Evolutionary conservation across 129 eudicot genomes (phyloP), one percentile per base, ranked within the genome.

Genomic region (Flaveria brownii): DNA sequence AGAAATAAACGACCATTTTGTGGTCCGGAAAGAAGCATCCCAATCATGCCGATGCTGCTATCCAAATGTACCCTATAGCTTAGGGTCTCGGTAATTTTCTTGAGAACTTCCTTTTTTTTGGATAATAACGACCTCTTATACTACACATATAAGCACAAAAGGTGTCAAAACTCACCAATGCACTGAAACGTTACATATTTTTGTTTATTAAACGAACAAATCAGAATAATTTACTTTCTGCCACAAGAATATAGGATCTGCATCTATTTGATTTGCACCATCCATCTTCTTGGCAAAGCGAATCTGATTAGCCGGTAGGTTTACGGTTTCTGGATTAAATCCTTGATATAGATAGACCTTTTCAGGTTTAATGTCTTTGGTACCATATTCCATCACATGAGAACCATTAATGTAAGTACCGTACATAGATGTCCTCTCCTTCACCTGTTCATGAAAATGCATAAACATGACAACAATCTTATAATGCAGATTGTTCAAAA

Each of bases 351-450:
- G 62, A 67, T 82, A 86, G n/a, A 95, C 78, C 77, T 81, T 80
- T 80, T 95, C 94, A 0, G 88, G 73, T 52, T 91, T 89, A 16
- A 95, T 83, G 49, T 77, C 70, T 71, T 75, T 87, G 52, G 60
- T 84, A 6, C 99, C 99, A 69, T 94, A 94, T 76, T 94, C 97
- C 96, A 87, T 94, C 49, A 91, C 99, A 84, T 94, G 98, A 17
- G 98, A 92, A 76, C 93, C 93, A 0, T 77, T 52, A 54, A 61
- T 86, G 63, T 84, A 94, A 2, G 91, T 87, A 77, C 91, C 82
- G 60, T 51, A 54, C 72, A 91, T 94, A 15, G 96, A 94, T 28
- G 99, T 94, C 62, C 97, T 77, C 2, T 72, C 51, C 84, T 85
- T 94, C 61, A 91, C 98, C 98, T 93, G 60, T 18, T 7, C 1